These are phyloP conservation scores for Epichloe elymi DNA, from an alignment of 2,329 filamentous ascomycete genomes.

Conservation along the genomic window DNA sequence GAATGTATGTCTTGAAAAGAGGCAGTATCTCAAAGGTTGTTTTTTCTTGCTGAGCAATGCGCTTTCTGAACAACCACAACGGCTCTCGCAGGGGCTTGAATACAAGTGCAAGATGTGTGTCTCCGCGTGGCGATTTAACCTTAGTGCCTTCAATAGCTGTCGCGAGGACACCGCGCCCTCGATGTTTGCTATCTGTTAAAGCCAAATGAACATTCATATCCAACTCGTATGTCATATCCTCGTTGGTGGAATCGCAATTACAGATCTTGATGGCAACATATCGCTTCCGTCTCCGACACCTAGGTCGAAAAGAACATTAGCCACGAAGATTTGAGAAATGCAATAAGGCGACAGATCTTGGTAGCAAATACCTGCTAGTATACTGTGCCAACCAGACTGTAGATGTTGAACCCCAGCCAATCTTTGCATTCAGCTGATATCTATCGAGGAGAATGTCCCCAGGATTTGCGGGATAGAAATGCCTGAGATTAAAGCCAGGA, in stretches of 20 bases:
- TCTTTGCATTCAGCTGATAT: constrained; percentile 22
- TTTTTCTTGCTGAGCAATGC: constrained; percentile 20
- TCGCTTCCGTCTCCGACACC: constrained; percentile 5
- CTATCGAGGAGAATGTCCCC: constrained; percentile 18
- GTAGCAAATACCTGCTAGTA: background rate
- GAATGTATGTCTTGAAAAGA: constrained; percentile 23
- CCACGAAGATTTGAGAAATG: background rate
- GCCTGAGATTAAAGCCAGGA: constrained; percentile 11
- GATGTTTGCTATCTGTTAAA: constrained; percentile 11
- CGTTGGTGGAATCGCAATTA: constrained; percentile 10
- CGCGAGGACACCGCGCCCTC: constrained; percentile 17
- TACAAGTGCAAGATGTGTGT: constrained; percentile 22
- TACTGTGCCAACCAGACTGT: constrained; percentile 24
- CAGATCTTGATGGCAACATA: constrained; percentile 14
- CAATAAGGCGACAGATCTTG: background rate
- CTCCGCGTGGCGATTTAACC: constrained; percentile 14
- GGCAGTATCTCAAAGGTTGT: constrained; percentile 6
- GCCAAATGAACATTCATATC: constrained; percentile 3
- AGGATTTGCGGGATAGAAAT: constrained; percentile 18
- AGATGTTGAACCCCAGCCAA: constrained; percentile 23
- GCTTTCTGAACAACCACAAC: constrained; percentile 20
- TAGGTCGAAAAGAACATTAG: background rate
- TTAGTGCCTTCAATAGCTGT: constrained; percentile 19
- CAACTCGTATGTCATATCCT: constrained; percentile 11
- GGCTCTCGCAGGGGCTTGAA: constrained; percentile 26